Evolutionary conservation across 1,284 basidiomycete species (phyloP).

Genomic region (Heterobasidion occidentale): DNA sequence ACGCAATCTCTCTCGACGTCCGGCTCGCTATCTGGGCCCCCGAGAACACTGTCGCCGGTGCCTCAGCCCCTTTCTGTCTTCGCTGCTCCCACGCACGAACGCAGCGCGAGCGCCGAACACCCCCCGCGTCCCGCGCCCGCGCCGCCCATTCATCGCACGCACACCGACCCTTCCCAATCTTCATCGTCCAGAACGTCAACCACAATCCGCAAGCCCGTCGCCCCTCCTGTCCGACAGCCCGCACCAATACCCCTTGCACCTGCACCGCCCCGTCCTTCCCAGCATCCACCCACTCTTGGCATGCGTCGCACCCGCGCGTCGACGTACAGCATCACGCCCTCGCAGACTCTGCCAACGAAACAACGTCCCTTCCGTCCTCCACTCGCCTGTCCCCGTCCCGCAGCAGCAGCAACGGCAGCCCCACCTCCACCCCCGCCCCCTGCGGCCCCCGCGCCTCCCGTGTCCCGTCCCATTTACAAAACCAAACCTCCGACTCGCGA

Average conservation of each 20-base stretch:
- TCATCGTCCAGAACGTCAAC: too few species aligned
- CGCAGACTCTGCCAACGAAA: neutral
- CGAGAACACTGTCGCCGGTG: neutral
- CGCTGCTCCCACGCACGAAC: neutral
- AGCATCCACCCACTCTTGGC: neutral
- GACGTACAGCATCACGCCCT: neutral
- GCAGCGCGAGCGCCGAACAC: neutral
- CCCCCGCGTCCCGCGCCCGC: neutral
- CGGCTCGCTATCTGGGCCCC: neutral
- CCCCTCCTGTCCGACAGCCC: neutral
- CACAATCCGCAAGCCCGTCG: too few species aligned
- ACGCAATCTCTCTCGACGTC: neutral
- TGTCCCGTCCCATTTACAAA: neutral
- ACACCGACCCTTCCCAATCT: neutral
- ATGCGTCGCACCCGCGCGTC: neutral
- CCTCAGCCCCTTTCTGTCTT: neutral
- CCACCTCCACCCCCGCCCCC: neutral
- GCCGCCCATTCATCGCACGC: neutral
- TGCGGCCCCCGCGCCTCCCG: too few species aligned
- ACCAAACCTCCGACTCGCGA: neutral
- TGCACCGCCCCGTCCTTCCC: neutral
- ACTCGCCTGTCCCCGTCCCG: neutral
- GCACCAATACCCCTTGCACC: neutral
- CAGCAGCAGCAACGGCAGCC: neutral
- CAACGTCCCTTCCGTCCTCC: conserved; percentile 2